Conservation (phyloP, 2,329 filamentous ascomycete species). For the Exophiala aquamarina region DNA sequence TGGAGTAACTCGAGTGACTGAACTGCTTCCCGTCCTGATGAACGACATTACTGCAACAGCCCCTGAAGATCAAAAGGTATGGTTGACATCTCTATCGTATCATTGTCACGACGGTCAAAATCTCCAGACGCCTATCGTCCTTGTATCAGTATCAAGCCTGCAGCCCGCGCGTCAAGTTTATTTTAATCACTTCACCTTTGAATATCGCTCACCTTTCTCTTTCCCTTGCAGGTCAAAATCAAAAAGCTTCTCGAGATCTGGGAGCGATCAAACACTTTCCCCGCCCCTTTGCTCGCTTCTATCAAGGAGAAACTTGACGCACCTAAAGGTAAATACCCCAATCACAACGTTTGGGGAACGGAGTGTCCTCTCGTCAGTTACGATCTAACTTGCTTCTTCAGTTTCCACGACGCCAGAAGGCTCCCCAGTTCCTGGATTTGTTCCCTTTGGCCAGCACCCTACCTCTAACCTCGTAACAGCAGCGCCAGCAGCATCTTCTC, state of each 20-base stretch:
- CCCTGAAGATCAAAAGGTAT: slow-evolving; percentile 95
- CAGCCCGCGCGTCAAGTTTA: too few species aligned
- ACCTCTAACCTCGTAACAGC: slow-evolving; percentile 22
- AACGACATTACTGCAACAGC: slow-evolving; percentile 88
- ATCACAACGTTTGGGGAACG: background rate
- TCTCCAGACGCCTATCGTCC: too few species aligned
- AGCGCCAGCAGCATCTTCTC: slow-evolving; percentile 30
- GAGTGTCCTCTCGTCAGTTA: too few species aligned
- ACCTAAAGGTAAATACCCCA: slow-evolving; percentile 57
- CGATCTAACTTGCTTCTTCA: slow-evolving; percentile 10
- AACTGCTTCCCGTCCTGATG: slow-evolving; percentile 90
- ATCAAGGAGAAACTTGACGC: slow-evolving; percentile 80
- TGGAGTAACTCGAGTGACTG: slow-evolving; percentile 93
- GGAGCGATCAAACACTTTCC: slow-evolving; percentile 94
- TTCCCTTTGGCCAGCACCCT: slow-evolving; percentile 37
- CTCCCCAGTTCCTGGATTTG: slow-evolving; percentile 48
- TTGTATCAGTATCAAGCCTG: too few species aligned
- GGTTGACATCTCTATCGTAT: slow-evolving; percentile 34
- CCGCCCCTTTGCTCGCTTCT: slow-evolving; percentile 70
- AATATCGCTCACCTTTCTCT: slow-evolving; percentile 49
- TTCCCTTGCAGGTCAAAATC: slow-evolving; percentile 81
- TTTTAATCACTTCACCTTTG: background rate
- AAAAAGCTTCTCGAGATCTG: slow-evolving; percentile 95
- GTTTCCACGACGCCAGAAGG: slow-evolving; percentile 63
- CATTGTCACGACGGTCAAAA: too few species aligned